Conservation (phyloP, 768 basidiomycete genomes). For the Xerocomellus amylosporus region DNA sequence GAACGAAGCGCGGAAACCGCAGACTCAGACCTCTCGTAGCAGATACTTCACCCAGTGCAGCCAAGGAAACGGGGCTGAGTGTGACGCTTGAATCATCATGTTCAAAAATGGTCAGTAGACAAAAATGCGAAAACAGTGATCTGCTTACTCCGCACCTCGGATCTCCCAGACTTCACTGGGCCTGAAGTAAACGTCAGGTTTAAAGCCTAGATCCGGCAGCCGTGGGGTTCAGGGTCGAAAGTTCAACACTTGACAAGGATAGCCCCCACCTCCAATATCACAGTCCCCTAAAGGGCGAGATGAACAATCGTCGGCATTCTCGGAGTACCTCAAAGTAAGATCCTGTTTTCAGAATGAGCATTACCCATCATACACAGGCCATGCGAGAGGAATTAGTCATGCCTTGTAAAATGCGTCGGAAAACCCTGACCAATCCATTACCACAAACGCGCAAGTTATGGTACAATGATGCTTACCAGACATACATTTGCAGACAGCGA, state of each 20-base stretch:
- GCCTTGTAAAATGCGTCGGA: constrained; percentile 81
- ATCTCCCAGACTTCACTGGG: constrained; percentile 90
- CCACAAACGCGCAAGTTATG: not conserved
- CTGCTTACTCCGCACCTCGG: constrained; percentile 62
- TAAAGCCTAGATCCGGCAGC: constrained; percentile 43
- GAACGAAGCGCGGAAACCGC: constrained; percentile 86
- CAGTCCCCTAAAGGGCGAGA: constrained; percentile 53
- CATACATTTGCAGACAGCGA: constrained; percentile 90
- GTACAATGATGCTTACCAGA: constrained; percentile 50
- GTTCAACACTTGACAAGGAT: not conserved
- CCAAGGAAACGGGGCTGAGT: constrained; percentile 80
- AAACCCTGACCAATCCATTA: constrained; percentile 54
- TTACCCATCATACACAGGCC: not conserved
- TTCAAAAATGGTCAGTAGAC: constrained; percentile 9
- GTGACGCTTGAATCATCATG: constrained; percentile 53
- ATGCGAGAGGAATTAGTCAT: not conserved
- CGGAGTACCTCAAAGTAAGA: constrained; percentile 61
- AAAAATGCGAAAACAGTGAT: not conserved
- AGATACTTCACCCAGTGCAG: constrained; percentile 63
- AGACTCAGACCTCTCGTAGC: constrained; percentile 68
- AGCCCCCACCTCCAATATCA: constrained; percentile 56
- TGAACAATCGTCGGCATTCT: constrained; percentile 54
- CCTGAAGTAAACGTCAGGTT: constrained; percentile 65
- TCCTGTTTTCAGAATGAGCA: constrained; percentile 40
- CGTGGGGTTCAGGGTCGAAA: not conserved